Base-by-base conservation (phyloP, 2,329 filamentous ascomycete genomes). In the Aspergillus floridensis region DNA sequence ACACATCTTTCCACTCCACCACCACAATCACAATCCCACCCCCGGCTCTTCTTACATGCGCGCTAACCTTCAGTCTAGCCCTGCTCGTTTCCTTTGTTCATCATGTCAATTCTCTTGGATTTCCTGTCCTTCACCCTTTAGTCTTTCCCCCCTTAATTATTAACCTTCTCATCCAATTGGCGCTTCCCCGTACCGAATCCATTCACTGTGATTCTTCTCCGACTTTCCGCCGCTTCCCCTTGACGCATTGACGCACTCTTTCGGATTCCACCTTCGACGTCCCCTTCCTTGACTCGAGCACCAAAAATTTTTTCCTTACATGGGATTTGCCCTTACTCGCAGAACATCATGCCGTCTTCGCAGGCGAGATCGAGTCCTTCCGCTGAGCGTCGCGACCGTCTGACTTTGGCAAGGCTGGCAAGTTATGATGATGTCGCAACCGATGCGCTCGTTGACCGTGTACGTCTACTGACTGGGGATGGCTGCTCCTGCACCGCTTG, bases 351-450 rank as follows among this genome's bases (percentile, higher is more conserved):
- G 76, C 77, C 71, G 68, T 78, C 65, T 65, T 79, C 68, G 19
- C 76, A 72, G 62, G 63, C 64, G 35, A 68, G 69, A 55, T 65
- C 67, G 29, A 69, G 61, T 52, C 70, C 76, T 1, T 63, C 69
- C 47, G 66, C 62, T 31, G 74, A 76, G 56, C 72, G 72, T 62
- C 85, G 89, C 79, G 87, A 89, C 72, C 86, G 87, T 63, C 82
- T 99, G 68, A 96, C 92, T 7, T 82, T 98, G 68, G 87, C 88
- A 61, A 93, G 96, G 81, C 81, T 99, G 70, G 89, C 92, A 32
- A 89, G 89, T 53, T 98, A 98, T 80, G 95, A 99, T 79, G 95
- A 99, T 77, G 88, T 98, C 65, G 82, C 96, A 63, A 99, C 95
- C 7, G 95, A 99, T 83, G 90, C 91, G 66, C 86, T 99, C 56